Percentiles rank a stretch among this genome's conserved stretches.
These are phyloP conservation scores for Exidia glandulosa DNA, from an alignment of 768 basidiomycete species.

Conservation along the genomic window DNA sequence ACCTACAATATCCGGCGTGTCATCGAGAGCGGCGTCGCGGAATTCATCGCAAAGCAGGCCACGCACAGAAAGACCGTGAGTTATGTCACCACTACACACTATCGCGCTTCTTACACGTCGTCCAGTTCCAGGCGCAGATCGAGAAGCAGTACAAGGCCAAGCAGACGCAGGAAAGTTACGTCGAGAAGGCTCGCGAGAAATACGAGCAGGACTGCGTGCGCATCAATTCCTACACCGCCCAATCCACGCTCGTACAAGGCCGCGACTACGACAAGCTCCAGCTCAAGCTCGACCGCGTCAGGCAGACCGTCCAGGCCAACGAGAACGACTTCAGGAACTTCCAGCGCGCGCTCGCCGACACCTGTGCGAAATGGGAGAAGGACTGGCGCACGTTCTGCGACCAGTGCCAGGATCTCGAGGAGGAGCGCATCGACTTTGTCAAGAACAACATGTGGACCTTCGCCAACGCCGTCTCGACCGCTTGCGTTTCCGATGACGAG, in stretches of 20 bases:
- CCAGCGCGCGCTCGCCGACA: slow-evolving; percentile 66
- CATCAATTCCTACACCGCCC: slow-evolving; percentile 90
- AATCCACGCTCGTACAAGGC: slow-evolving; percentile 83
- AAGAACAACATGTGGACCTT: slow-evolving; percentile 95
- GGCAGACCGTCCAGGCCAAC: slow-evolving; percentile 81
- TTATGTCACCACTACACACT: not conserved
- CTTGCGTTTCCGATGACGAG: slow-evolving; percentile 93
- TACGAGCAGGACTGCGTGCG: slow-evolving; percentile 88
- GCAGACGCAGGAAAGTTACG: slow-evolving; percentile 75
- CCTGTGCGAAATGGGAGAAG: slow-evolving; percentile 75
- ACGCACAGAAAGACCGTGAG: slow-evolving; percentile 57
- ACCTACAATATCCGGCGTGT: slow-evolving; percentile 66
- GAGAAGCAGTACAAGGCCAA: slow-evolving; percentile 90
- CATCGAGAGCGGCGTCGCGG: slow-evolving; percentile 52
- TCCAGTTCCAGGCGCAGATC: slow-evolving; percentile 53
- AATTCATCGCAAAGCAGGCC: slow-evolving; percentile 54
- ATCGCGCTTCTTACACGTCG: slow-evolving; percentile 10
- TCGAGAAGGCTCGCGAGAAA: slow-evolving; percentile 81
- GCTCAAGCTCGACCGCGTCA: slow-evolving; percentile 75
- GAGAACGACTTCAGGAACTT: slow-evolving; percentile 91
- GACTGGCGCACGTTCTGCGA: slow-evolving; percentile 96
- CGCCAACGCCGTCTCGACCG: slow-evolving; percentile 91
- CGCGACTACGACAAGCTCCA: slow-evolving; percentile 87
- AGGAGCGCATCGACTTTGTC: slow-evolving; percentile 86
- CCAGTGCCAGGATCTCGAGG: slow-evolving; percentile 89